phyloP scores from a whole-genome alignment of 768 basidiomycete species.

The Gyrodon lividus region DNA sequence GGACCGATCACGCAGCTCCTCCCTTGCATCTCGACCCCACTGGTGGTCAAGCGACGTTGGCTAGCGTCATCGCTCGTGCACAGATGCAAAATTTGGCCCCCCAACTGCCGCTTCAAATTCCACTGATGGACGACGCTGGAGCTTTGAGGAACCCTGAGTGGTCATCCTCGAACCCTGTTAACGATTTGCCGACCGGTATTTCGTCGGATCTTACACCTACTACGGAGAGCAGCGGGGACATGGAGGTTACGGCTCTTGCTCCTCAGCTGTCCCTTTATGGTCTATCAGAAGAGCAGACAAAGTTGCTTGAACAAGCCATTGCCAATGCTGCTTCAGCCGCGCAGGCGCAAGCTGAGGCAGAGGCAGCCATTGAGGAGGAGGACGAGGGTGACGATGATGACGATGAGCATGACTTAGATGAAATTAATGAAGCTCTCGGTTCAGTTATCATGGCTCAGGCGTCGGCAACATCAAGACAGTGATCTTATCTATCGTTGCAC shows the following conservation, averaged over 20 bases:
- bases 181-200: not conserved
- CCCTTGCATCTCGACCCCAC: slow-evolving; percentile 41
- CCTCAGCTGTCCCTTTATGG: slow-evolving; percentile 64
- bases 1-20: slow-evolving; percentile 35
- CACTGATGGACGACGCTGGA: slow-evolving; percentile 1
- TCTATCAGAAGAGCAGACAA: slow-evolving; percentile 70
- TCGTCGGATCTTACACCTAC: slow-evolving; percentile 9
- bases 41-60: slow-evolving; percentile 63
- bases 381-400: slow-evolving; percentile 51
- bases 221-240: slow-evolving; percentile 6
- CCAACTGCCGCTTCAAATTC: slow-evolving; percentile 13
- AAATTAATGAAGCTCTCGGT: slow-evolving; percentile 12
- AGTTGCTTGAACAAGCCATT: slow-evolving; percentile 68
- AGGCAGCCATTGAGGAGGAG: slow-evolving; percentile 72
- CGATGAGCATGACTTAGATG: slow-evolving; percentile 29
- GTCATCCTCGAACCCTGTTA: slow-evolving; percentile 3
- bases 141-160: slow-evolving; percentile 11
- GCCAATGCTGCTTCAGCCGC: slow-evolving; percentile 72
- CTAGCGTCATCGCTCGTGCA: slow-evolving; percentile 71
- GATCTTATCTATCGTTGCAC: slow-evolving; percentile 22
- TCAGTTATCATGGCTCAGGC: slow-evolving; percentile 11
- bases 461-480: slow-evolving; percentile 9
- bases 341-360: slow-evolving; percentile 76
- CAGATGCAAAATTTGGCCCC: slow-evolving; percentile 48
- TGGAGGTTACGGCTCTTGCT: slow-evolving; percentile 7